These are phyloP conservation scores for Schoenoplectus tabernaemontani DNA, from an alignment of 202 grass and related monocot genomes.

Conservation along the genomic window DNA sequence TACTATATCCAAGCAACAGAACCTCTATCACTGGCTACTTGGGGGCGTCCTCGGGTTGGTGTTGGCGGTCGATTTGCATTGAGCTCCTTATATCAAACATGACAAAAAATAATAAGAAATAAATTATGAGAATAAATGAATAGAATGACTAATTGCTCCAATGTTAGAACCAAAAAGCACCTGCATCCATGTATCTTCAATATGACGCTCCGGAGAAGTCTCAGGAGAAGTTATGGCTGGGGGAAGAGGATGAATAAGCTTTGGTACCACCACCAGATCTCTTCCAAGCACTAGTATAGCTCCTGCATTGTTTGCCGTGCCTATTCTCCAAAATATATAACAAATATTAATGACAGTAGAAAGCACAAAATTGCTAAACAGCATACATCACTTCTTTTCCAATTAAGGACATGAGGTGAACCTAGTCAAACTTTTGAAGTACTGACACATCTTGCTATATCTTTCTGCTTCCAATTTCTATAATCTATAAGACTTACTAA, in stretches of 20 bases:
- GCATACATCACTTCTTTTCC: neutral
- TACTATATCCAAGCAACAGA: constrained; percentile 96
- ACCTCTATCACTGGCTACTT: constrained; percentile 73
- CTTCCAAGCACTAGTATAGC: constrained; percentile 97
- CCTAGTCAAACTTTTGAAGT: neutral
- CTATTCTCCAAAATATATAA: constrained; percentile 34
- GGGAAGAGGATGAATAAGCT: constrained; percentile 97
- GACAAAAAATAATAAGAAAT: constrained; percentile 6
- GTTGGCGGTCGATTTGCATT: constrained; percentile 97
- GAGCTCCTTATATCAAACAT: constrained; percentile 57
- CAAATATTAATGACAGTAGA: constrained; percentile 19
- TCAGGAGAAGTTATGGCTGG: constrained; percentile 85
- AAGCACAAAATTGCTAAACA: neutral
- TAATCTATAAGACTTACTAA: neutral
- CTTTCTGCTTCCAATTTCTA: neutral
- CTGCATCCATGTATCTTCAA: constrained; percentile 99
- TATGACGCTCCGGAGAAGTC: constrained; percentile 79
- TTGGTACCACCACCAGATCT: constrained; percentile 97
- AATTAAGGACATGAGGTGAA: neutral
- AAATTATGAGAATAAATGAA: neutral
- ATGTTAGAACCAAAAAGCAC: constrained; percentile 23
- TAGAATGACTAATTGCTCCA: neutral
- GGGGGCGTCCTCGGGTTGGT: constrained; percentile 87
- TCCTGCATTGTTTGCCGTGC: constrained; percentile 97
- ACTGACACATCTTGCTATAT: neutral